Base-by-base conservation (phyloP, 1,284 basidiomycete genomes). In the Microbotryum saponariae region DNA sequence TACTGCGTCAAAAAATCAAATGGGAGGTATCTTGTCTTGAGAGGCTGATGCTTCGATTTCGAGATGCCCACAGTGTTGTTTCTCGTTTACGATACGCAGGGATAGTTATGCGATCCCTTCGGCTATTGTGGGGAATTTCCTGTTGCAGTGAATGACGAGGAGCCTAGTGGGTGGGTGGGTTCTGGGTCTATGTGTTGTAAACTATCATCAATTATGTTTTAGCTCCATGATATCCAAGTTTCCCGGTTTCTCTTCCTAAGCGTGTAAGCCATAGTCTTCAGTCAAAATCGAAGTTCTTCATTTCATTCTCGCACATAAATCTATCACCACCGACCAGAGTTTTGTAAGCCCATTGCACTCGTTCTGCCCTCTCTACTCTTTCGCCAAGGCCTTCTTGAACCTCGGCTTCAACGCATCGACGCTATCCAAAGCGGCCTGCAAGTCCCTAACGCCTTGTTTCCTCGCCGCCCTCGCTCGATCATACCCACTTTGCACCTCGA, bases 361-460 rank as follows among this genome's bases (percentile, higher is more conserved):
- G 21, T 50, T 20, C 27, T 20, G 12, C 20, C 48, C 48, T 20
- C 9, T 23, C 48, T 50, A 27, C 12, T 50, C 48, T n/a, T 23
- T 27, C 48, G 21, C 48, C 21, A 71, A 72, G 9, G 74, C 60
- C 53, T 68, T 71, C 70, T 77, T 78, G 59, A 74, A 70, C 54
- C 74, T 74, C 31, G 75, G 75, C 74, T 77, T 78, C 8, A 74
- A 72, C 25, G 74, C 77, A 69, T 85, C 83, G 20, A 85, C 73
- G 55, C 77, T 74, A 70, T 85, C 83, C 54, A 85, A 72, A 56
- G 82, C 74, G 20, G 75, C 77, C 73, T 86, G 84, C 23, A 86
- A 82, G 70, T 81, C 79, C 60, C 80, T 83, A 51, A 91, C 88
- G 2, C 85, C 88, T 47, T 79, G 81, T 75, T 89, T 91, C 62